These are phyloP conservation scores for Cardamine occulta DNA, from an alignment of 345 rosid species.

Conservation along the genomic window DNA sequence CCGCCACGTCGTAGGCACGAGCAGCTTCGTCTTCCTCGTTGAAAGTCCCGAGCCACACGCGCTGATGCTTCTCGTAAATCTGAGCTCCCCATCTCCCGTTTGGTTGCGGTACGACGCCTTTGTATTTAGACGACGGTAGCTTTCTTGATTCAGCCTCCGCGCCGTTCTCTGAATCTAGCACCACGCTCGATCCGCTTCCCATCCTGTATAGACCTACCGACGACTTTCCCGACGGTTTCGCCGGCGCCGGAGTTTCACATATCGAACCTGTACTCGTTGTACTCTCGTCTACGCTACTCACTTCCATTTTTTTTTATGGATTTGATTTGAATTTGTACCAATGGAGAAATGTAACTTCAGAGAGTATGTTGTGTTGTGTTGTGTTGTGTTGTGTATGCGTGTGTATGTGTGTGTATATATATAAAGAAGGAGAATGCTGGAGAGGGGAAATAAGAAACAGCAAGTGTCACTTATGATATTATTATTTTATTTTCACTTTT, in stretches of 20 bases:
- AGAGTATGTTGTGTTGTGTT: slow-evolving; percentile 12
- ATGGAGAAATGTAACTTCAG: slow-evolving; percentile 30
- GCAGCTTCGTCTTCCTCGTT: slow-evolving; percentile 93
- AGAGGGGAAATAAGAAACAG: slow-evolving; percentile 42
- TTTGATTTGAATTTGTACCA: slow-evolving; percentile 8
- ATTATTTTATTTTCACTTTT: slow-evolving; percentile 38
- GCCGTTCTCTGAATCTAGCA: slow-evolving; percentile 66
- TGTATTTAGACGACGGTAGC: slow-evolving; percentile 86
- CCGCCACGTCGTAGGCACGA: slow-evolving; percentile 84
- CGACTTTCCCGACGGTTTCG: slow-evolving; percentile 35
- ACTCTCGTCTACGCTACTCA: slow-evolving; percentile 65
- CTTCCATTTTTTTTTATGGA: slow-evolving; percentile 46
- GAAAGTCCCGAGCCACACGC: slow-evolving; percentile 97
- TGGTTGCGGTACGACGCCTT: slow-evolving; percentile 97
- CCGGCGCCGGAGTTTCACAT: slow-evolving; percentile 33
- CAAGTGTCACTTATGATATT: slow-evolving; percentile 41
- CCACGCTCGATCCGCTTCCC: slow-evolving; percentile 67
- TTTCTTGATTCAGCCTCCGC: slow-evolving; percentile 84
- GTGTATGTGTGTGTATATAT: slow-evolving; percentile 23
- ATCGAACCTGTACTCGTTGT: slow-evolving; percentile 54
- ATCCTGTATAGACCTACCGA: slow-evolving; percentile 55
- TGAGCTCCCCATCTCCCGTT: slow-evolving; percentile 99
- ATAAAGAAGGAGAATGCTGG: slow-evolving; percentile 21
- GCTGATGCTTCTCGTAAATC: slow-evolving; percentile 97
- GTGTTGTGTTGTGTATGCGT: neutral